Evolutionary conservation across 768 basidiomycete genomes (phyloP).

Genomic region (Suillus bovinus): DNA sequence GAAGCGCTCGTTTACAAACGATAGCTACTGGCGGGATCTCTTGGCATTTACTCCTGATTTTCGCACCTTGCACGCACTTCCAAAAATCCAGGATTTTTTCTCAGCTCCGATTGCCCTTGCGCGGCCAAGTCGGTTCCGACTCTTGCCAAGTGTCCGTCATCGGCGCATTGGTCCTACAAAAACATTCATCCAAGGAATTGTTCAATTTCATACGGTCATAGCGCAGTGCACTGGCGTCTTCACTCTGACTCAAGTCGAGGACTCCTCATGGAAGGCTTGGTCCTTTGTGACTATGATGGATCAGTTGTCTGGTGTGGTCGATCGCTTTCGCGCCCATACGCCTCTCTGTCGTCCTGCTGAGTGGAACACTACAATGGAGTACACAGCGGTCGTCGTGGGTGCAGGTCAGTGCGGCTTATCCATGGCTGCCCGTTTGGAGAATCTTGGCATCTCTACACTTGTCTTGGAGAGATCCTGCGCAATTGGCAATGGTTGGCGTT

Average conservation of each 20-base stretch:
- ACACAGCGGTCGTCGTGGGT: conserved; percentile 52
- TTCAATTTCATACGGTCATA: conserved; percentile 10
- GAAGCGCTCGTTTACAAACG: conserved; percentile 2
- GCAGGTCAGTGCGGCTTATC: conserved; percentile 23
- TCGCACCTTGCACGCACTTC: conserved; percentile 7
- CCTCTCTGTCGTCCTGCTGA: conserved; percentile 1
- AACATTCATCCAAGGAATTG: conserved; percentile 7
- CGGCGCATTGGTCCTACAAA: neutral
- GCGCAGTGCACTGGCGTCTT: conserved; percentile 8
- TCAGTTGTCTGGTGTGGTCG: neutral
- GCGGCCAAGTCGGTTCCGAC: conserved; percentile 1
- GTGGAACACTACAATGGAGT: conserved; percentile 16
- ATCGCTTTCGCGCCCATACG: conserved; percentile 1
- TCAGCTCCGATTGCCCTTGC: neutral
- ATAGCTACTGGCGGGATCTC: conserved; percentile 12
- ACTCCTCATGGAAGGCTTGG: conserved; percentile 11
- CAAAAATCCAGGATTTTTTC: conserved; percentile 6
- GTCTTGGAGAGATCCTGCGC: conserved; percentile 62
- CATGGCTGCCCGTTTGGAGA: conserved; percentile 34
- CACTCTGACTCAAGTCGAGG: conserved; percentile 1
- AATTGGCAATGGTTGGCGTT: conserved; percentile 67
- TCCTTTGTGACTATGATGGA: conserved; percentile 11
- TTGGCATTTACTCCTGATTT: conserved; percentile 9
- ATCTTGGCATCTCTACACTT: conserved; percentile 47
- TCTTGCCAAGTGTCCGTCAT: conserved; percentile 4